phyloP scores from a whole-genome alignment of 495 filamentous ascomycete species.

The Neurospora sp. region DNA sequence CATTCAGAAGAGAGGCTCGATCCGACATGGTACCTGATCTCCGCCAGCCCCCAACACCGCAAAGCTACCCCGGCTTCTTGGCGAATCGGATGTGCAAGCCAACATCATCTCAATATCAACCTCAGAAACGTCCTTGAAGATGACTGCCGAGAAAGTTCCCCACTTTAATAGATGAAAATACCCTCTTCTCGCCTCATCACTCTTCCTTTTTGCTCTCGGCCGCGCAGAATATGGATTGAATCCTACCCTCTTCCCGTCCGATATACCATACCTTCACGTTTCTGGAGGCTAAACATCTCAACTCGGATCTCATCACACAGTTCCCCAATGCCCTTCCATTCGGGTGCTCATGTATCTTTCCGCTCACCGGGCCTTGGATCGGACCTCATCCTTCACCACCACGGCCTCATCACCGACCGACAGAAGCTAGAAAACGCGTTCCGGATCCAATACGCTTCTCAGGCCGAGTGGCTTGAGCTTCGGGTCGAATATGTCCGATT shows the following conservation, averaged over 20 bases:
- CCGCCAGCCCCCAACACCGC: background rate
- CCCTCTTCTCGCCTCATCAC: background rate
- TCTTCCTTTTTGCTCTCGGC: background rate
- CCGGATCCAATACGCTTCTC: background rate
- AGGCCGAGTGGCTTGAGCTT: background rate
- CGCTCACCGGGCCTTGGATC: background rate
- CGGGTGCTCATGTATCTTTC: background rate
- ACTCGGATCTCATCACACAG: background rate
- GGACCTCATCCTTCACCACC: background rate
- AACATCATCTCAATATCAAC: constrained; percentile 5
- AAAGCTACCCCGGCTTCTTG: constrained; percentile 8
- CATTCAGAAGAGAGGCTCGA: background rate
- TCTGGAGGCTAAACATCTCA: background rate
- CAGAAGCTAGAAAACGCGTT: background rate
- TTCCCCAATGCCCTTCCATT: background rate
- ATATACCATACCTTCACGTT: background rate
- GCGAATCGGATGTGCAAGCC: constrained; percentile 18
- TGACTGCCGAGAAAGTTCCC: constrained; percentile 14
- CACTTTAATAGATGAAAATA: constrained; percentile 8
- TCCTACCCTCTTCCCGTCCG: background rate
- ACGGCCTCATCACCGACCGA: background rate
- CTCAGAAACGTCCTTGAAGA: constrained; percentile 2
- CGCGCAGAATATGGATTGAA: background rate
- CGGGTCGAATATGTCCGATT: background rate
- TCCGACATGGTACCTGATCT: background rate